Evolutionary conservation across 176 grass and related monocot genomes (phyloP).

Genomic region (Lolium multiflorum): DNA sequence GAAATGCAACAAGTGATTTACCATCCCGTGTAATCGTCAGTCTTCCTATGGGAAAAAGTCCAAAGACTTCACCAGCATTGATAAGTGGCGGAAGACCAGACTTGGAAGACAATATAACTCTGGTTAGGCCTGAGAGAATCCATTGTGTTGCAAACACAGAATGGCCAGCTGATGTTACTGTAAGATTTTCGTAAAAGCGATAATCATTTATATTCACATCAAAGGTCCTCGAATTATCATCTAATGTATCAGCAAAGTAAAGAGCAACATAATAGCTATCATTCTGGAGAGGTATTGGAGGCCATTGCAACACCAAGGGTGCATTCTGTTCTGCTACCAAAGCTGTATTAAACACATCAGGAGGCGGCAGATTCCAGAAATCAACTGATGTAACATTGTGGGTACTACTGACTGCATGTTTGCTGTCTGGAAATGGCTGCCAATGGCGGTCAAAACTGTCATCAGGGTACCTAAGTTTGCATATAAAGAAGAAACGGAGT

Average conservation of each 20-base stretch:
- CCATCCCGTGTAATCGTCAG: conserved; percentile 69
- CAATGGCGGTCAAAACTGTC: conserved; percentile 86
- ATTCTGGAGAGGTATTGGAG: conserved; percentile 69
- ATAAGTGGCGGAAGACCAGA: conserved; percentile 77
- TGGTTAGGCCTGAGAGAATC: conserved; percentile 81
- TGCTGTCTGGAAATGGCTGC: conserved; percentile 74
- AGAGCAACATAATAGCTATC: conserved; percentile 91
- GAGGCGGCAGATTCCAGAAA: conserved; percentile 93
- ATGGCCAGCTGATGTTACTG: conserved; percentile 74
- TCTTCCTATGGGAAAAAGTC: conserved; percentile 76
- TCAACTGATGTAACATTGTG: conserved; percentile 73
- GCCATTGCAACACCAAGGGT: conserved; percentile 77
- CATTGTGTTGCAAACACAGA: conserved; percentile 88
- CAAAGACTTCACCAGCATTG: conserved; percentile 93
- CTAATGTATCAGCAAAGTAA: conserved; percentile 92
- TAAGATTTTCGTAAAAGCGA: conserved; percentile 52
- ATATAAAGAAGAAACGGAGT: conserved; percentile 22
- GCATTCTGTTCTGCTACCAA: conserved; percentile 64
- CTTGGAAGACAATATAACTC: conserved; percentile 57
- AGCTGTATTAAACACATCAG: conserved; percentile 75
- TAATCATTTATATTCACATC: conserved; percentile 86
- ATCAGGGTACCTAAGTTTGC: conserved; percentile 79
- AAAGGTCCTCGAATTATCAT: conserved; percentile 66
- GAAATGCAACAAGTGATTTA: conserved; percentile 46
- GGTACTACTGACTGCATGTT: conserved; percentile 71